Conservation (phyloP, 2,329 filamentous ascomycete species). For the Sporothrix sp. region DNA sequence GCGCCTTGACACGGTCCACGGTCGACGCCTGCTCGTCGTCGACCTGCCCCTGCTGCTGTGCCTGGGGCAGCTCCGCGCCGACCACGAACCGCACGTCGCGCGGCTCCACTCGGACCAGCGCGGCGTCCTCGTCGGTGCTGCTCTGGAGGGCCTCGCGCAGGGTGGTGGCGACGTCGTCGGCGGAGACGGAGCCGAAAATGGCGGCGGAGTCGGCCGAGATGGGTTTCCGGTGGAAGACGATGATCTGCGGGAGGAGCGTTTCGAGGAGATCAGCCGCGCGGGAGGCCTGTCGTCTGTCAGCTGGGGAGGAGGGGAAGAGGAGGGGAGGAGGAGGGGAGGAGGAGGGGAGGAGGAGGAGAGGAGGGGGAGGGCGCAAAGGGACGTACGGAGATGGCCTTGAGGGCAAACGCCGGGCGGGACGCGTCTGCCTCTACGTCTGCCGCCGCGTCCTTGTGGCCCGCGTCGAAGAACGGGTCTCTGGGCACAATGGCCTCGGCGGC, state of each 20-base stretch:
- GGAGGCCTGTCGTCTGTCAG: slow-evolving; percentile 24
- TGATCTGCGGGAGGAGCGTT: slow-evolving; percentile 26
- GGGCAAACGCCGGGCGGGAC: background rate
- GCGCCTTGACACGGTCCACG: slow-evolving; percentile 31
- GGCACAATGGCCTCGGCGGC: slow-evolving; percentile 22
- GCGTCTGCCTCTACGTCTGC: background rate
- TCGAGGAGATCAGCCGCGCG: slow-evolving; percentile 28
- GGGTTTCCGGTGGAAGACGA: slow-evolving; percentile 31
- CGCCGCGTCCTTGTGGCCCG: background rate
- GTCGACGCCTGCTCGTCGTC: slow-evolving; percentile 22
- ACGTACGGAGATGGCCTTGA: slow-evolving; percentile 15
- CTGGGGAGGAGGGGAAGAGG: background rate
- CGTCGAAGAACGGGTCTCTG: slow-evolving; percentile 23
- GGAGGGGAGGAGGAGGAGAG: background rate
- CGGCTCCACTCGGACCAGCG: slow-evolving; percentile 27
- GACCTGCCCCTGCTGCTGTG: background rate
- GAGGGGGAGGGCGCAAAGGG: background rate
- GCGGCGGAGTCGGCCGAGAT: slow-evolving; percentile 19
- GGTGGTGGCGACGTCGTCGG: slow-evolving; percentile 26
- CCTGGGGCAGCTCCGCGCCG: slow-evolving; percentile 10
- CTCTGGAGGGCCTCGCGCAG: slow-evolving; percentile 28
- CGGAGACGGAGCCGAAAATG: slow-evolving; percentile 36
- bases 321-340: background rate
- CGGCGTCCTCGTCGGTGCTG: slow-evolving; percentile 24
- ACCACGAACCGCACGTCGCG: slow-evolving; percentile 26